Evolutionary conservation across 208 protist species (phyloP).

Genomic region (Acanthamoeba polyphaga): DNA sequence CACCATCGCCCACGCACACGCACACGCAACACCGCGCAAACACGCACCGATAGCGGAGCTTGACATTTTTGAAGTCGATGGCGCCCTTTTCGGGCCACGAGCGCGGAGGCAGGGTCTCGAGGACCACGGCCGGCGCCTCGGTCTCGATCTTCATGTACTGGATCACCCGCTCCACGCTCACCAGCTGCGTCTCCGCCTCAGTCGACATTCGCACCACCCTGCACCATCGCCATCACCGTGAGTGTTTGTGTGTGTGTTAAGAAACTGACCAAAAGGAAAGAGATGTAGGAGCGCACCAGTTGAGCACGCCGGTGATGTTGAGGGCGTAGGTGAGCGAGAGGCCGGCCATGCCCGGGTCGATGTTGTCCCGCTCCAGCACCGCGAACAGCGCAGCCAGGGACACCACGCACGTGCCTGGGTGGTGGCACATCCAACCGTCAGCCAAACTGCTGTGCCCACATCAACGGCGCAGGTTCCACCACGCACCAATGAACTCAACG

Average conservation of each 20-base stretch:
- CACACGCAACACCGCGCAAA: background rate
- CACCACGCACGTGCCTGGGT: slow-evolving; percentile 90
- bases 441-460: background rate
- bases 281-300: slow-evolving; percentile 81
- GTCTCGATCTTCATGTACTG: slow-evolving; percentile 82
- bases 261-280: background rate
- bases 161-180: slow-evolving; percentile 83
- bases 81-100: slow-evolving; percentile 86
- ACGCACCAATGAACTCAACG: slow-evolving; percentile 84
- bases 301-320: slow-evolving; percentile 87
- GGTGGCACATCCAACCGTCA: slow-evolving; percentile 75
- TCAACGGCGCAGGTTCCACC: background rate
- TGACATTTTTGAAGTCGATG: slow-evolving; percentile 82
- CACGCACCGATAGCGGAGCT: slow-evolving; percentile 26
- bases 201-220: slow-evolving; percentile 68
- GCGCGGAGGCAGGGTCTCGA: slow-evolving; percentile 43
- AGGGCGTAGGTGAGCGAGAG: slow-evolving; percentile 90
- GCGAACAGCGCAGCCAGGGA: slow-evolving; percentile 84
- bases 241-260: no score
- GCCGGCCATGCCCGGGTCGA: slow-evolving; percentile 85
- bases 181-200: slow-evolving; percentile 56
- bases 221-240: background rate
- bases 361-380: slow-evolving; percentile 74
- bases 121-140: slow-evolving; percentile 61
- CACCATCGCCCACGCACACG: background rate